Evolutionary conservation across 2,329 filamentous ascomycete genomes (phyloP).

Genomic region (Colletotrichum chlorophyti): DNA sequence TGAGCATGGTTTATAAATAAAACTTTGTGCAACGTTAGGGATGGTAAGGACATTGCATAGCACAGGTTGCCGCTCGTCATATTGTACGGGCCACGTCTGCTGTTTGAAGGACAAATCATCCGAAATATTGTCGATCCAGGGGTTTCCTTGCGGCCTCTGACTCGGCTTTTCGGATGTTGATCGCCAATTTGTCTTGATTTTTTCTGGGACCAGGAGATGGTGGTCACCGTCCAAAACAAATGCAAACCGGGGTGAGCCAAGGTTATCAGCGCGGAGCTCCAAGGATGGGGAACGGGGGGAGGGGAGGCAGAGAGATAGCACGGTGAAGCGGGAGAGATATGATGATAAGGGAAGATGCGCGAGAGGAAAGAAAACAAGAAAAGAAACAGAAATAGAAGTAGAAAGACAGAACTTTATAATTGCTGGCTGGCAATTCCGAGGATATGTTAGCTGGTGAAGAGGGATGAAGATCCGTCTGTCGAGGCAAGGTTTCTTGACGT

Average conservation of each 20-base stretch:
- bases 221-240: neutral
- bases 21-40: neutral
- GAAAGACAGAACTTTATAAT: too few species aligned
- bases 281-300: neutral
- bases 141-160: neutral
- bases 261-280: neutral
- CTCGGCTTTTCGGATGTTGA: slow-evolving; percentile 20
- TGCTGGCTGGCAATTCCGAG: too few species aligned
- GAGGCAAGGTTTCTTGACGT: neutral
- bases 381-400: too few species aligned
- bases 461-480: too few species aligned
- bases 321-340: too few species aligned
- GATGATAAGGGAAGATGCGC: too few species aligned
- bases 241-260: neutral
- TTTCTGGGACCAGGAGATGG: slow-evolving; percentile 2
- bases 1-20: neutral
- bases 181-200: slow-evolving; percentile 18
- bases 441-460: too few species aligned
- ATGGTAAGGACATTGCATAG: too few species aligned
- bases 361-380: too few species aligned
- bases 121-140: neutral
- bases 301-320: too few species aligned
- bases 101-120: too few species aligned
- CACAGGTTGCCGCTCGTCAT: too few species aligned
- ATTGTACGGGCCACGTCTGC: neutral